Conservation (phyloP, 441 rosid genomes). For the Metrosideros polymorpha region DNA sequence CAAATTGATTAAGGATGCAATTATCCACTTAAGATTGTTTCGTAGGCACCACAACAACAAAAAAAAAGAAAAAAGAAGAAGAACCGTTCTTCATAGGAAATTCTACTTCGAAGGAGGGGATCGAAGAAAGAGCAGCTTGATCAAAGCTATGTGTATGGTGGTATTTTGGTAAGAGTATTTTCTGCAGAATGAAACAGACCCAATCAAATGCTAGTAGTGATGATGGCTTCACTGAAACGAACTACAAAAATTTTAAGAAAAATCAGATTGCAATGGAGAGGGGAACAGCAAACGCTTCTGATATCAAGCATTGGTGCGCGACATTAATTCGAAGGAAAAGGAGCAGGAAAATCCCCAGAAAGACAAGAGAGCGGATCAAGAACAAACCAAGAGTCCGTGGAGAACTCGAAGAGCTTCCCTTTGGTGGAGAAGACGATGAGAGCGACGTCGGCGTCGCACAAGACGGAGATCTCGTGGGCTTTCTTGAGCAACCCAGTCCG, state of each 20-base stretch:
- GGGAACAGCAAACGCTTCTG: neutral
- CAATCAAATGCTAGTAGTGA: neutral
- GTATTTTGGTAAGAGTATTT: too few species aligned
- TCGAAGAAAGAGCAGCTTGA: neutral
- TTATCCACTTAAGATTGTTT: neutral
- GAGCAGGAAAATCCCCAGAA: neutral
- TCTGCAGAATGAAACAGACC: neutral
- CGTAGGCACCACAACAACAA: too few species aligned
- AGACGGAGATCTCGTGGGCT: slow-evolving; percentile 91
- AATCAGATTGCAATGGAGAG: neutral
- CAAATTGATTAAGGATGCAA: neutral
- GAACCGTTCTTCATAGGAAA: neutral
- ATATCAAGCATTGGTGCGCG: neutral
- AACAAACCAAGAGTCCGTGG: slow-evolving; percentile 55
- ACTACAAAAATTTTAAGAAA: neutral
- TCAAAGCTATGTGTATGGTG: neutral
- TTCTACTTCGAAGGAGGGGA: neutral
- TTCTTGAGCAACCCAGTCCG: slow-evolving; percentile 80
- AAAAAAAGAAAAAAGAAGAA: neutral
- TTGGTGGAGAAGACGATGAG: slow-evolving; percentile 79
- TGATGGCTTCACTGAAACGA: neutral
- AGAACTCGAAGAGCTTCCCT: slow-evolving; percentile 83
- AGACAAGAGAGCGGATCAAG: neutral
- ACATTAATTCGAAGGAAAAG: neutral
- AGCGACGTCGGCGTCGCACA: slow-evolving; percentile 92